phyloP scores from a whole-genome alignment of 2,329 filamentous ascomycete genomes.

The Calonectria hongkongensis region DNA sequence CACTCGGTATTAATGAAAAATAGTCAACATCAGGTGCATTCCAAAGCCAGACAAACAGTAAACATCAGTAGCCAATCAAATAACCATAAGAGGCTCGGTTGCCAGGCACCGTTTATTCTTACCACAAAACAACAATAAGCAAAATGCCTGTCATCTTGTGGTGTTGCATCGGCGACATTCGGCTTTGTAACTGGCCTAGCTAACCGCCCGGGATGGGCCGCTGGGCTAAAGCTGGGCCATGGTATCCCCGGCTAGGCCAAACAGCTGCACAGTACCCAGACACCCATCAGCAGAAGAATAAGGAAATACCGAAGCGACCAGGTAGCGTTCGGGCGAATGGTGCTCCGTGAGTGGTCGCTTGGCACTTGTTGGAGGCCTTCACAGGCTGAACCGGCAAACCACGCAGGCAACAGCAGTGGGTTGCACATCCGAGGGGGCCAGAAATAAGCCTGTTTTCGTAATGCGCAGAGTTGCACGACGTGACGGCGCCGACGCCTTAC shows the following conservation, averaged over 20 bases:
- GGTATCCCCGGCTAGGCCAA: constrained; percentile 19
- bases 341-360: constrained; percentile 10
- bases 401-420: constrained; percentile 15
- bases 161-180: constrained; percentile 13
- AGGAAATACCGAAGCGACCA: constrained; percentile 12
- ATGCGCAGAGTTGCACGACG: constrained; percentile 33
- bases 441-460: constrained; percentile 19
- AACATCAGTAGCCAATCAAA: neutral
- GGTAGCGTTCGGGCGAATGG: neutral
- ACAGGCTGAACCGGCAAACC: neutral
- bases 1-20: neutral
- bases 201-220: constrained; percentile 26
- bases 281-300: constrained; percentile 18
- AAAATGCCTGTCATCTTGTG: neutral
- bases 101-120: neutral
- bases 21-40: neutral
- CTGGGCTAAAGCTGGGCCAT: constrained; percentile 28
- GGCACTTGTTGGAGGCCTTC: constrained; percentile 7
- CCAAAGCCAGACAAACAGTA: neutral
- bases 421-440: constrained; percentile 1
- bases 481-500: constrained; percentile 25
- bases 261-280: constrained; percentile 1
- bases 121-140: neutral
- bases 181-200: constrained; percentile 30
- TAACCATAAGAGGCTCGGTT: neutral